A percentile compares a stretch with the other conserved stretches of the same genome.
These are phyloP conservation scores for Coniochaeta sp. DNA, from an alignment of 2,329 filamentous ascomycete species.

Conservation along the genomic window DNA sequence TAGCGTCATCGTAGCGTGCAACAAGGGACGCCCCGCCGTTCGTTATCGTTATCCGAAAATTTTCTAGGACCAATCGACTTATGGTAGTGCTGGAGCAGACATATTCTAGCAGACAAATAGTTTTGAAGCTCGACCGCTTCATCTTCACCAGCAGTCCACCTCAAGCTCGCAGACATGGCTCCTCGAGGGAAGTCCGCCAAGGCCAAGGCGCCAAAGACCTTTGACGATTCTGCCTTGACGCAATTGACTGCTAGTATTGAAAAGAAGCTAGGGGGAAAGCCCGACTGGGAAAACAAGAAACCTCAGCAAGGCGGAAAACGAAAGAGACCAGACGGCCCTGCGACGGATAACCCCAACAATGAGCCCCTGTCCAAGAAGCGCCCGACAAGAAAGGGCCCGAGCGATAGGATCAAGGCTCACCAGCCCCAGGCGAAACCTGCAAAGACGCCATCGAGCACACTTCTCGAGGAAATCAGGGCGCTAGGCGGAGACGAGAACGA, in stretches of 20 bases:
- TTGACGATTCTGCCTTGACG: slow-evolving; percentile 43
- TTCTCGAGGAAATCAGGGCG: slow-evolving; percentile 57
- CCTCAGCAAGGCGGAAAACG: slow-evolving; percentile 29
- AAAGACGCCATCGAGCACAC: slow-evolving; percentile 10
- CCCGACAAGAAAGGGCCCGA: slow-evolving; percentile 17
- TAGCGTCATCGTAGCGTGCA: background rate
- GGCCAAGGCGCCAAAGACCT: slow-evolving; percentile 14
- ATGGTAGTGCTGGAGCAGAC: background rate
- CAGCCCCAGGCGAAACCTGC: slow-evolving; percentile 11
- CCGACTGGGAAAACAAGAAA: slow-evolving; percentile 19
- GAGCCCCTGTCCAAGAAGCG: slow-evolving; percentile 17
- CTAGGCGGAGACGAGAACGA: slow-evolving; percentile 60
- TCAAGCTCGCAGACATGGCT: background rate
- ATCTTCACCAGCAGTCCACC: background rate
- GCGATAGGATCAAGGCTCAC: slow-evolving; percentile 11
- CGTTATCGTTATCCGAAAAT: slow-evolving; percentile 3
- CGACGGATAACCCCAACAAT: slow-evolving; percentile 14
- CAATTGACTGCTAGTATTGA: slow-evolving; percentile 51
- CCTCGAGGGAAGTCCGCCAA: background rate
- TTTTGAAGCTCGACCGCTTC: background rate
- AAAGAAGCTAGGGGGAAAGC: slow-evolving; percentile 33
- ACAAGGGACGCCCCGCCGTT: background rate
- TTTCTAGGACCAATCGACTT: slow-evolving; percentile 1
- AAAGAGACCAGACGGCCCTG: slow-evolving; percentile 26
- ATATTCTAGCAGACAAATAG: background rate